These are phyloP conservation scores for Usnea hakonensis DNA, from an alignment of 495 filamentous ascomycete species.

Conservation along the genomic window DNA sequence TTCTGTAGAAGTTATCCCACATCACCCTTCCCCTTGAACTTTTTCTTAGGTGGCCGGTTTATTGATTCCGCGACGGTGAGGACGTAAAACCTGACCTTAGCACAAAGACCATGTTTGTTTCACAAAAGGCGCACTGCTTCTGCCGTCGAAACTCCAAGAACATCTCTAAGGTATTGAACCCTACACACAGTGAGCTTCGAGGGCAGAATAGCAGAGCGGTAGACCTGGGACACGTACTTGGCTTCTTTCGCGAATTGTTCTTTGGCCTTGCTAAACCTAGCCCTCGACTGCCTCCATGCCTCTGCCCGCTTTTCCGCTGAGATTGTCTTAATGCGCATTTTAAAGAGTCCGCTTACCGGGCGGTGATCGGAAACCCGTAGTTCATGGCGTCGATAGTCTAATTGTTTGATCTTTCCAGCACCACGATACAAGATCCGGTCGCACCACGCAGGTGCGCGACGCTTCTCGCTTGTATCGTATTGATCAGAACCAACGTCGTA, in stretches of 20 bases:
- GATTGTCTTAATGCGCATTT: constrained; percentile 73
- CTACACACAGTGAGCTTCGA: constrained; percentile 23
- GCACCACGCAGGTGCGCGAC: constrained; percentile 93
- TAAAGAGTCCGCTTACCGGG: constrained; percentile 80
- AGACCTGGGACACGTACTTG: constrained; percentile 37
- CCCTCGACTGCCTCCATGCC: constrained; percentile 62
- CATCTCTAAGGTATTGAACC: constrained; percentile 46
- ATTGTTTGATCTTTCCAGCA: constrained; percentile 71
- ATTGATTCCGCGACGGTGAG: background rate
- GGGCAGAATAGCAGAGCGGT: background rate
- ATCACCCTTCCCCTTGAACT: background rate
- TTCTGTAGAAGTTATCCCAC: background rate
- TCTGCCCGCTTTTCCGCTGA: constrained; percentile 52
- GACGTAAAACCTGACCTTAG: background rate
- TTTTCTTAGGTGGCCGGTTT: background rate
- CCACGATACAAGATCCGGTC: constrained; percentile 86
- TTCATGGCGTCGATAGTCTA: constrained; percentile 83
- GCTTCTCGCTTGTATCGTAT: constrained; percentile 93
- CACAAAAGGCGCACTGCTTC: constrained; percentile 33
- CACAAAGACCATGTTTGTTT: background rate
- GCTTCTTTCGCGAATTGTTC: constrained; percentile 54
- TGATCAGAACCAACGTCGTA: constrained; percentile 93
- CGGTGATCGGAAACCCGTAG: constrained; percentile 85
- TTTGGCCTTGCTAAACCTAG: constrained; percentile 64
- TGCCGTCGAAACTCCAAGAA: constrained; percentile 41